Conservation (phyloP, 352 stramenopile genomes). For the Pseudoperonospora humuli region DNA sequence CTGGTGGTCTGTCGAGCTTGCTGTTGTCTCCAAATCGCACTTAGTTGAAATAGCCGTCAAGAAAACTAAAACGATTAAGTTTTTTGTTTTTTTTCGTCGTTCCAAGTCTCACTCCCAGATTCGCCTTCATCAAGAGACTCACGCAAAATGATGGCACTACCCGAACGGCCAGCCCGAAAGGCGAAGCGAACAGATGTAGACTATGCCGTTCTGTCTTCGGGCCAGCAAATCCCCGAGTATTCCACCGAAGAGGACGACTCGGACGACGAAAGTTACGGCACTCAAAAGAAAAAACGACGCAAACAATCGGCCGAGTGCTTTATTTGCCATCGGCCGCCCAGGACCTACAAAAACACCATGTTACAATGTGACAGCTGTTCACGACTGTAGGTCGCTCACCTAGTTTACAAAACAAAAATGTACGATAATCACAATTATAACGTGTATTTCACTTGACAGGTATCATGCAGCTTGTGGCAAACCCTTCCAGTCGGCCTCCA, state of each 20-base stretch:
- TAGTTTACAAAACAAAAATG: no score
- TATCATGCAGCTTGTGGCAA: constrained; percentile 47
- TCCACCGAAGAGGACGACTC: constrained; percentile 58
- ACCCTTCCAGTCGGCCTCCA: constrained; percentile 44
- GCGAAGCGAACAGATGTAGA: constrained; percentile 71
- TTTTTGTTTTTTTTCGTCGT: no score
- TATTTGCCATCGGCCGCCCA: constrained; percentile 37
- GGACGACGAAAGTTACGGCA: constrained; percentile 44
- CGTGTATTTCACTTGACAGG: constrained; percentile 15
- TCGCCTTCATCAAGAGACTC: constrained; percentile 16
- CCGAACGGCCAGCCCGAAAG: constrained; percentile 41
- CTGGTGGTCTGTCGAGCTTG: no score
- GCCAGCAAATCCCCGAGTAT: constrained; percentile 75
- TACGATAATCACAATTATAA: no score
- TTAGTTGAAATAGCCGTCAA: no score
- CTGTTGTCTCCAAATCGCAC: no score
- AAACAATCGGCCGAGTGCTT: constrained; percentile 41
- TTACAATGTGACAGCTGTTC: constrained; percentile 70
- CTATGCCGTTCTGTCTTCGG: constrained; percentile 70
- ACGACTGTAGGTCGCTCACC: constrained; percentile 33
- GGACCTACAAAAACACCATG: constrained; percentile 37
- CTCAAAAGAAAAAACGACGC: constrained; percentile 30
- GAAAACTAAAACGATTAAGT: no score
- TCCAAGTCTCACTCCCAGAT: constrained; percentile 30
- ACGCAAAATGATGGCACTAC: constrained; percentile 19